A percentile compares a stretch with the other conserved stretches of the same genome.
Evolutionary conservation across 164 flowering plant species (phyloP).

Genomic region (Houttuynia cordata): DNA sequence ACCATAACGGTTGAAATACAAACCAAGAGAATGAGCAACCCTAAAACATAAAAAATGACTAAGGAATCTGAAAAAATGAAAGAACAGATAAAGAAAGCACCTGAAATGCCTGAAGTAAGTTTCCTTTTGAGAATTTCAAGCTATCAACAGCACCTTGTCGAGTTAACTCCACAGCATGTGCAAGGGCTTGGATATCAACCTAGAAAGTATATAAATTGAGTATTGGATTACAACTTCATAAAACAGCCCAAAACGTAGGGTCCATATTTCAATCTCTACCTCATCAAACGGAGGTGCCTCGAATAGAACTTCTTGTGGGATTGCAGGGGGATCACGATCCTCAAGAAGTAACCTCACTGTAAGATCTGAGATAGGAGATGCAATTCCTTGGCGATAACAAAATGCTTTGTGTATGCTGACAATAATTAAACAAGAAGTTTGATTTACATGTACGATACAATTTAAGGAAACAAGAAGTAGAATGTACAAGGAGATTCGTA

Average conservation of each 20-base stretch:
- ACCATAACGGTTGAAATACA: neutral
- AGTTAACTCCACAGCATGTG: constrained; percentile 97
- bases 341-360: constrained; percentile 82
- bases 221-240: neutral
- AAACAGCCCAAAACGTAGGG: no score
- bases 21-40: neutral
- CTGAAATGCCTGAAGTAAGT: constrained; percentile 86
- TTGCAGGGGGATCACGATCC: constrained; percentile 79
- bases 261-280: constrained; percentile 22
- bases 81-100: constrained; percentile 17
- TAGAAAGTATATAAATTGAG: constrained; percentile 12
- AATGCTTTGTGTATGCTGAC: constrained; percentile 86
- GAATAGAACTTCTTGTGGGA: constrained; percentile 55
- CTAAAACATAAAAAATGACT: neutral
- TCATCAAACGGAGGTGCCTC: constrained; percentile 96
- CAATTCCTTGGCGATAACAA: constrained; percentile 74
- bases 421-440: neutral
- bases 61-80: neutral
- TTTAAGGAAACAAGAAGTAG: no score
- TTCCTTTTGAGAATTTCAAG: constrained; percentile 84
- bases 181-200: constrained; percentile 98
- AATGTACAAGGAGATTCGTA: neutral
- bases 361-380: constrained; percentile 88
- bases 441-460: constrained; percentile 4
- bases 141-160: constrained; percentile 96